Evolutionary conservation across 192 early-diverging fungal species (phyloP).

Genomic region (Gryganskiella cystojenkinii): DNA sequence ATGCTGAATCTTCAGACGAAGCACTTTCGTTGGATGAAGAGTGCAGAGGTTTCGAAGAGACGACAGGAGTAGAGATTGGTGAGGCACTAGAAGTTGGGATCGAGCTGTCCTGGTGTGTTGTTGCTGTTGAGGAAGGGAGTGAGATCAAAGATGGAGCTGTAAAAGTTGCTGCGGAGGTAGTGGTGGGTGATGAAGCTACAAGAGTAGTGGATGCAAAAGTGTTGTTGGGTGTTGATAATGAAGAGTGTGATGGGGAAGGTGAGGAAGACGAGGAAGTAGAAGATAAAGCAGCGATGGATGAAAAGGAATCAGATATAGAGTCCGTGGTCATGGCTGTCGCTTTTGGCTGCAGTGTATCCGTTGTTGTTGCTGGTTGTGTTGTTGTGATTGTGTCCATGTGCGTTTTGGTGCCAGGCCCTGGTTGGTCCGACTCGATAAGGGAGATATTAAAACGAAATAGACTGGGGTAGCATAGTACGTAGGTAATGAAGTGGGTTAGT

Average conservation of each 20-base stretch:
- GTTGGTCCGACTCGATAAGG: constrained; percentile 5
- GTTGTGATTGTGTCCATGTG: not conserved
- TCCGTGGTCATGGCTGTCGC: not conserved
- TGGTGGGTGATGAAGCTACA: not conserved
- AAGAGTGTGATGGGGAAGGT: not conserved
- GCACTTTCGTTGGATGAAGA: not conserved
- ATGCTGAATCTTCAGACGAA: constrained; percentile 23
- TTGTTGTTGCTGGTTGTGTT: not conserved
- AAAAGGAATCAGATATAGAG: not conserved
- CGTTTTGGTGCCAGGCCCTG: too few species aligned
- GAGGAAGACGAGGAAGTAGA: not conserved
- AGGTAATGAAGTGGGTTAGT: not conserved
- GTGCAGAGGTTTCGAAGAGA: constrained; percentile 13
- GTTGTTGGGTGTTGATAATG: too few species aligned
- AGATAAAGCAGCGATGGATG: not conserved
- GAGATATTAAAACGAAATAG: constrained; percentile 6
- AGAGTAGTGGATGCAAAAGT: not conserved
- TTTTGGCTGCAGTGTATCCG: not conserved
- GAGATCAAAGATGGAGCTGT: too few species aligned
- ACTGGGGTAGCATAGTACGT: too few species aligned
- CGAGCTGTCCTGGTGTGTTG: not conserved
- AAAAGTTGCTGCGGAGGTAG: constrained; percentile 7
- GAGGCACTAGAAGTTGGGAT: constrained; percentile 26
- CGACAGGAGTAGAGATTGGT: constrained; percentile 27
- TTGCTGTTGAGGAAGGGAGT: too few species aligned